Conservation (phyloP, 345 rosid genomes). For the Eutrema yunnanense region DNA sequence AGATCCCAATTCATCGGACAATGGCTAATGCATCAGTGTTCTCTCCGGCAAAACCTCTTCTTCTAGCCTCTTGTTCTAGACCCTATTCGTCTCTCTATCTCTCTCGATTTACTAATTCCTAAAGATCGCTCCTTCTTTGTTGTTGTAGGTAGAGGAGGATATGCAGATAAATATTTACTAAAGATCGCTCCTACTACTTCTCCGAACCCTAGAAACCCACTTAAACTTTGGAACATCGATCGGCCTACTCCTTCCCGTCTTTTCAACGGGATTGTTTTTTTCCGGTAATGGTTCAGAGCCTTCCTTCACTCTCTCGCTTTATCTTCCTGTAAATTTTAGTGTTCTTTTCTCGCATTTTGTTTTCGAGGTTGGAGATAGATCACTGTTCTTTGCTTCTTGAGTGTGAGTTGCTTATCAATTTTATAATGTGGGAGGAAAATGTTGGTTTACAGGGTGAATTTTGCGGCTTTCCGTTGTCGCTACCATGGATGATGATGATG, state of each 20-base stretch:
- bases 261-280: background rate
- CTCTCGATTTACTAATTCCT: no score
- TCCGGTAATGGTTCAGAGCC: slow-evolving; percentile 2
- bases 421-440: background rate
- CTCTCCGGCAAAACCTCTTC: no score
- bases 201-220: slow-evolving; percentile 23
- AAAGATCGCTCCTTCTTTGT: no score
- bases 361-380: background rate
- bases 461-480: slow-evolving; percentile 5
- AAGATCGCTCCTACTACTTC: no score
- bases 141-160: no score
- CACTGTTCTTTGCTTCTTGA: background rate
- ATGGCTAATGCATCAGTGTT: no score
- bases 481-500: slow-evolving; percentile 38
- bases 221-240: background rate
- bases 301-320: background rate
- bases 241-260: background rate
- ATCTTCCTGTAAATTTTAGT: background rate
- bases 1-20: no score
- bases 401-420: background rate
- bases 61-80: no score
- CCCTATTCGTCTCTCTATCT: no score
- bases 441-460: slow-evolving; percentile 23
- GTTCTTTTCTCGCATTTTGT: background rate
- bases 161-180: no score